These are phyloP conservation scores for Diaporthe ampelina DNA, from an alignment of 2,329 filamentous ascomycete genomes.

Conservation along the genomic window DNA sequence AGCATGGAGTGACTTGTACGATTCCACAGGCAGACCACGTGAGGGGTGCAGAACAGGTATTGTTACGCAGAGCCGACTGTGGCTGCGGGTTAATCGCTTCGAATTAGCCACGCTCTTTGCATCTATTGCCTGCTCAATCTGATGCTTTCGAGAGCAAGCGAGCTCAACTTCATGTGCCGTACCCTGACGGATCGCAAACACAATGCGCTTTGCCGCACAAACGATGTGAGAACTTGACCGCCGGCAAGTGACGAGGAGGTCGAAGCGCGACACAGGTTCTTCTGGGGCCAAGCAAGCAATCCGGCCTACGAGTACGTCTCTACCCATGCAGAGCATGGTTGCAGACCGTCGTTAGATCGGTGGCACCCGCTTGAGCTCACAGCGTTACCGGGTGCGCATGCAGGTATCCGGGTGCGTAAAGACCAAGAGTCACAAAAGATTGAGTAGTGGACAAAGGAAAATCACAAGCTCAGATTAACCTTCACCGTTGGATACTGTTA, in stretches of 20 bases:
- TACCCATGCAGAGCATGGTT: neutral
- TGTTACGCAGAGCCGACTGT: neutral
- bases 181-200: neutral
- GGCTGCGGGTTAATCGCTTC: neutral
- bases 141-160: neutral
- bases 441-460: neutral
- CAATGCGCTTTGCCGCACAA: neutral
- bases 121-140: neutral
- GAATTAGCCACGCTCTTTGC: neutral
- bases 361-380: neutral
- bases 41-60: neutral
- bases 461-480: neutral
- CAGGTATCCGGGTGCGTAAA: neutral
- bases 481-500: too few species aligned
- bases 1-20: neutral
- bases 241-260: neutral
- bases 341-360: neutral
- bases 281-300: neutral
- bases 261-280: neutral
- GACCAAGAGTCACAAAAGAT: constrained; percentile 1
- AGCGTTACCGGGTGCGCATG: neutral
- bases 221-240: constrained; percentile 19
- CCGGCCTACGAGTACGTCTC: neutral
- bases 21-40: neutral
- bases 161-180: neutral